phyloP scores from a whole-genome alignment of 805 yeast genomes.

The Gaillardinia entomophila region DNA sequence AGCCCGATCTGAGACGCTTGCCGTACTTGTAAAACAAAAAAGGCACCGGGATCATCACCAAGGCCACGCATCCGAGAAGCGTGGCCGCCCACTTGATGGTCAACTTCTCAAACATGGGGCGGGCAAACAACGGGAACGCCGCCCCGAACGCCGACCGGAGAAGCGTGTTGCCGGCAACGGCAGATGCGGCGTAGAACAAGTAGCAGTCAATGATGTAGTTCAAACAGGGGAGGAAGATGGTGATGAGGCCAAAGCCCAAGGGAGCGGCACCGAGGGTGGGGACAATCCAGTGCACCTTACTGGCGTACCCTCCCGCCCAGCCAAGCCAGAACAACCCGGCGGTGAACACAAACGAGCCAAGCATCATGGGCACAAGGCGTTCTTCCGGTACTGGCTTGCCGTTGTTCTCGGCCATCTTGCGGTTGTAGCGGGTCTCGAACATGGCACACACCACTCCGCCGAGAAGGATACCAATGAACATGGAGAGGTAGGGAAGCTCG shows the following conservation, averaged over 20 bases:
- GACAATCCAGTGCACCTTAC: slow-evolving; percentile 73
- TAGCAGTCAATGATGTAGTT: slow-evolving; percentile 60
- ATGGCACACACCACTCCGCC: slow-evolving; percentile 22
- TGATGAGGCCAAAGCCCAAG: slow-evolving; percentile 42
- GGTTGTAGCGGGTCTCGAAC: slow-evolving; percentile 26
- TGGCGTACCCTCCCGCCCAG: slow-evolving; percentile 78
- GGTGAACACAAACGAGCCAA: slow-evolving; percentile 67
- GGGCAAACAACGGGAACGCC: slow-evolving; percentile 55
- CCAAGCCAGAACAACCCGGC: slow-evolving; percentile 80
- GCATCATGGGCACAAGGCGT: slow-evolving; percentile 70
- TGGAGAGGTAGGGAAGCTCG: slow-evolving; percentile 26
- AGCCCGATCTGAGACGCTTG: slow-evolving; percentile 10
- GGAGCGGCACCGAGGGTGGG: slow-evolving; percentile 43
- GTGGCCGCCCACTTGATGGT: slow-evolving; percentile 52
- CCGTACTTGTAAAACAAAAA: slow-evolving; percentile 49
- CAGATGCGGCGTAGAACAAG: slow-evolving; percentile 54
- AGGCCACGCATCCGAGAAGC: slow-evolving; percentile 47
- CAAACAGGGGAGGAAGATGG: slow-evolving; percentile 54
- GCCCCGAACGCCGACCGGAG: slow-evolving; percentile 56
- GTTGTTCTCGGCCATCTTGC: slow-evolving; percentile 37
- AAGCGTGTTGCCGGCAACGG: slow-evolving; percentile 60
- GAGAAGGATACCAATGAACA: slow-evolving; percentile 30
- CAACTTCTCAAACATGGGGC: slow-evolving; percentile 44
- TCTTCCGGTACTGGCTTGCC: slow-evolving; percentile 71
- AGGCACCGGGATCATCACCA: slow-evolving; percentile 51